These are phyloP conservation scores for Boletus subcaerulescens DNA, from an alignment of 768 basidiomycete genomes.

Conservation along the genomic window DNA sequence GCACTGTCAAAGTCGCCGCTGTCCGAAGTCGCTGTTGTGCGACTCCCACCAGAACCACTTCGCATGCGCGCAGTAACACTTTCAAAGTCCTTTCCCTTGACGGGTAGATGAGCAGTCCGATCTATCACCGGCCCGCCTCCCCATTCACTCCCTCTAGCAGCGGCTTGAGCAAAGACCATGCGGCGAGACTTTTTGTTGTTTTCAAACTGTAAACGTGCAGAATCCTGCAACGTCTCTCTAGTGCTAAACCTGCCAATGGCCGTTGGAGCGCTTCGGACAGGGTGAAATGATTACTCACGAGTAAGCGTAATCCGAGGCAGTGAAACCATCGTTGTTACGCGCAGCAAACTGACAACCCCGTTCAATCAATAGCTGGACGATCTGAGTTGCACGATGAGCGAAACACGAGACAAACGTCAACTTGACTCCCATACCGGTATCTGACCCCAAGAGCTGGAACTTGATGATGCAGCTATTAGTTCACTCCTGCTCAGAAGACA, in stretches of 20 bases:
- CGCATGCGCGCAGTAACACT: constrained; percentile 56
- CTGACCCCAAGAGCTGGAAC: constrained; percentile 87
- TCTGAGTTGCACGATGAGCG: constrained; percentile 37
- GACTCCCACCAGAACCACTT: constrained; percentile 79
- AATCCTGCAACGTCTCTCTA: constrained; percentile 74
- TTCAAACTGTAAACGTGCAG: constrained; percentile 76
- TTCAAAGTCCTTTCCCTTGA: constrained; percentile 41
- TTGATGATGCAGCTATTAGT: constrained; percentile 29
- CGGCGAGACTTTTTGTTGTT: constrained; percentile 74
- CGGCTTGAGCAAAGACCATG: constrained; percentile 69
- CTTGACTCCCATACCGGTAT: constrained; percentile 53
- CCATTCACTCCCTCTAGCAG: constrained; percentile 64
- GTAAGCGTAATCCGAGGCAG: constrained; percentile 90
- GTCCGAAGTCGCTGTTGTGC: constrained; percentile 73
- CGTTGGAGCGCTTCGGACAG: constrained; percentile 1
- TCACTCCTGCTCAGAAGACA: not conserved
- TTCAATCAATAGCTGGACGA: constrained; percentile 85
- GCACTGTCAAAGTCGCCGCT: constrained; percentile 59
- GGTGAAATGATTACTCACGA: constrained; percentile 15
- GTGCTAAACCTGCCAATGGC: constrained; percentile 56
- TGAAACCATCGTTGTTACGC: constrained; percentile 89
- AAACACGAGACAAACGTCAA: constrained; percentile 1
- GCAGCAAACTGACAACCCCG: constrained; percentile 81
- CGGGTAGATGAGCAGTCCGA: constrained; percentile 45
- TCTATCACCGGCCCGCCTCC: constrained; percentile 40